Evolutionary conservation across 2,329 filamentous ascomycete species (phyloP), one percentile per base, ranked within the genome.

Genomic region (Colletotrichum siamense): DNA sequence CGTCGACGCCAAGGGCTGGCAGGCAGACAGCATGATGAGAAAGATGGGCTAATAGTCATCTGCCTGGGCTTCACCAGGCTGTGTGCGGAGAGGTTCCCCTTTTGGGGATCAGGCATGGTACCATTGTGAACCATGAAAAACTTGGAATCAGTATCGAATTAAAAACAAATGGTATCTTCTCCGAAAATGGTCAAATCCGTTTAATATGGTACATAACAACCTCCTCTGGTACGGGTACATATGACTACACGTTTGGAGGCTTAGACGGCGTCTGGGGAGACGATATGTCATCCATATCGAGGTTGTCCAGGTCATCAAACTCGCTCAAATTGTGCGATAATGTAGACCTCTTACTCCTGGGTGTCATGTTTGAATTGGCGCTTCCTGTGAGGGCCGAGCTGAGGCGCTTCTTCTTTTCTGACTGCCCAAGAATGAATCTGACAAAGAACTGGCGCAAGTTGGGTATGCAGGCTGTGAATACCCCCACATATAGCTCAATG

Each of bases 381-480:
- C 13, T 24, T 10, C 34, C 59, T 13, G 44, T 22, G 2, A 28
- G 6, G 26, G 59, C 64, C 7, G 64, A 68, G n/a, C 18, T 73
- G 5, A 73, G 65, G 8, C 70, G 70, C 15, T 52, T 59, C 49
- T 73, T 68, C 70, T 73, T 76, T 8, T 76, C 73, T 6, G 73
- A 73, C 12, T 49, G 30, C 8, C 34, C 39, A 1, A 76, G 64
- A 30, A 76, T 65, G 22, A 76, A 76, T 10, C 70, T 69, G 34
- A 73, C 70, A 15, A 76, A 73, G 59, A 76, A 76, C 15, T 76
- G 73, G 10, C 73, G 73, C 15, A 76, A 32, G n/a, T 52, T 76
- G 5, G 73, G 70, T 68, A 76, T 76, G 64, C 70, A 73, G 2
- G 73, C 73, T 1, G 73, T 76, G 28, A 76, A 76, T 7, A 76